Evolutionary conservation across 2,329 filamentous ascomycete genomes (phyloP).

Genomic region (Hymenoscyphus scutula): DNA sequence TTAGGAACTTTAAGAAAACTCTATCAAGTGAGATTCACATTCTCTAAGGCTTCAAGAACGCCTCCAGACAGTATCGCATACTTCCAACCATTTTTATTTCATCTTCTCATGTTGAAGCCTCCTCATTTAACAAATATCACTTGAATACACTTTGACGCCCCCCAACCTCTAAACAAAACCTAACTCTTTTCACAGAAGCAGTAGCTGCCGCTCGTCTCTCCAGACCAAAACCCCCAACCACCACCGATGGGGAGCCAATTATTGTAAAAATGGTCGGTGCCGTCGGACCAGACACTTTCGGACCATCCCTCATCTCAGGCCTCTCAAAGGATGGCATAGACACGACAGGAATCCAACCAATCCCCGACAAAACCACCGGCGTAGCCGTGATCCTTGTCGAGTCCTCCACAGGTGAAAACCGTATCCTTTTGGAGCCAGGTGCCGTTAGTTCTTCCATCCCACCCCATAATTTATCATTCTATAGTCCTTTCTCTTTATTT

Average conservation of each 20-base stretch:
- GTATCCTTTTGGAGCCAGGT: constrained; percentile 71
- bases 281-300: constrained; percentile 69
- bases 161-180: neutral
- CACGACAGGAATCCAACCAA: constrained; percentile 49
- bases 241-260: constrained; percentile 32
- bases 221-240: constrained; percentile 44
- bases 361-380: constrained; percentile 56
- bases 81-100: no score
- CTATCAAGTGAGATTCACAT: no score
- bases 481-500: no score
- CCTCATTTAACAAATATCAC: neutral
- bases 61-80: no score
- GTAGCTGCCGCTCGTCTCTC: constrained; percentile 84
- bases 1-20: no score
- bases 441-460: no score
- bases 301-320: constrained; percentile 54
- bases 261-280: constrained; percentile 70
- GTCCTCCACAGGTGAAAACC: constrained; percentile 68
- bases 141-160: no score
- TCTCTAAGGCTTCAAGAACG: no score
- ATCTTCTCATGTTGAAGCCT: neutral
- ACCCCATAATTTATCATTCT: no score
- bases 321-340: constrained; percentile 63
- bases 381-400: constrained; percentile 76
- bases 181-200: constrained; percentile 43